These are phyloP conservation scores for Fusarium transvaalense DNA, from an alignment of 2,329 filamentous ascomycete species.

Conservation along the genomic window DNA sequence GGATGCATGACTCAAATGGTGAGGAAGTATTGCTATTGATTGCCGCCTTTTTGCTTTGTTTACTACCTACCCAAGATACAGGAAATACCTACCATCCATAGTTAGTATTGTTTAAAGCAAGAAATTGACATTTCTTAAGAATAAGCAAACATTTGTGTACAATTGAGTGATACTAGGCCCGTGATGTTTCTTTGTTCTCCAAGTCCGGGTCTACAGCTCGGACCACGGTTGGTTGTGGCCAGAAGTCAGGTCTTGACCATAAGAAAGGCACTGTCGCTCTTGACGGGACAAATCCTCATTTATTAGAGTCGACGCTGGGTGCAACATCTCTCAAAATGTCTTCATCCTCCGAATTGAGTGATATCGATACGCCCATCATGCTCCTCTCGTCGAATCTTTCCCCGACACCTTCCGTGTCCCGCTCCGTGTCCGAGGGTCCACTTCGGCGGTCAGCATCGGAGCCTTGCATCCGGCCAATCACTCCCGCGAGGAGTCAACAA, in stretches of 20 bases:
- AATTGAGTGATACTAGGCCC: constrained; percentile 1
- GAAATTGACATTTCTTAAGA: constrained; percentile 14
- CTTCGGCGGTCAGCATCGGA: constrained; percentile 16
- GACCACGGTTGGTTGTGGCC: background rate
- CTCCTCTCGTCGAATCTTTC: constrained; percentile 31
- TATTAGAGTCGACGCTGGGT: background rate
- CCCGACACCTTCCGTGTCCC: constrained; percentile 28
- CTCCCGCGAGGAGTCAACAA: background rate
- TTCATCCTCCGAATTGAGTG: background rate
- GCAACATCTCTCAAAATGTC: background rate
- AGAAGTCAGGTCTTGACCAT: background rate
- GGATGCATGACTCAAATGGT: constrained; percentile 34
- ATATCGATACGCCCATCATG: background rate
- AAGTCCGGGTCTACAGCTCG: background rate
- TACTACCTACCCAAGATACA: constrained; percentile 16
- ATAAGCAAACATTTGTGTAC: background rate
- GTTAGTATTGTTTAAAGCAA: constrained; percentile 33
- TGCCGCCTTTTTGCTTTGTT: background rate
- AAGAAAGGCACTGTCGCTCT: background rate
- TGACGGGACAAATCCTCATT: background rate
- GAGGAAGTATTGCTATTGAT: constrained; percentile 26
- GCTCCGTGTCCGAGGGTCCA: constrained; percentile 26
- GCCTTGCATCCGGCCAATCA: background rate
- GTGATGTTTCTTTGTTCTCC: constrained; percentile 11
- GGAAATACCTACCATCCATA: constrained; percentile 28